Percentiles rank a stretch among this genome's conserved stretches.
phyloP scores from a whole-genome alignment of 2,329 filamentous ascomycete species.

The Pyricularia sp. region DNA sequence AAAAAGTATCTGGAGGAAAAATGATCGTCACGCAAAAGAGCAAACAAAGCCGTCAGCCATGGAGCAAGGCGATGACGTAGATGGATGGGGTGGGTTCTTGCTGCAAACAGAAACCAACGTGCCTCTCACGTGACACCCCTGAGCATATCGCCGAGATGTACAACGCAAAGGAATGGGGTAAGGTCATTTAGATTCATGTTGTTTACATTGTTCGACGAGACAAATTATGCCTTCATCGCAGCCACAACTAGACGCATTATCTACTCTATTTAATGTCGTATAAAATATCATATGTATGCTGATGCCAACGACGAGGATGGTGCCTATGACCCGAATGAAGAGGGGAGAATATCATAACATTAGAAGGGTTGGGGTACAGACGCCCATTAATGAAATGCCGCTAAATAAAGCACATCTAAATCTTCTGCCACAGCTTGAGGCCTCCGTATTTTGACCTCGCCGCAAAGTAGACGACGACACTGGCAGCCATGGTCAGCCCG shows the following conservation, averaged over 20 bases:
- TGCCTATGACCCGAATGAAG: not conserved
- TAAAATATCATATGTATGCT: not conserved
- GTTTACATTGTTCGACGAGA: not conserved
- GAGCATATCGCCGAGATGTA: not conserved
- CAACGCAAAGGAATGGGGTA: not conserved
- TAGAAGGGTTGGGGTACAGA: not conserved
- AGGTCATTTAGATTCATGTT: not conserved
- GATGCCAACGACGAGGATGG: too few species aligned
- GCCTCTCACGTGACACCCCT: constrained; percentile 1
- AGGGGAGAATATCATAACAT: not conserved
- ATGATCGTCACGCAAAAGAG: not conserved
- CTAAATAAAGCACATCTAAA: constrained; percentile 6
- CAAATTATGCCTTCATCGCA: not conserved
- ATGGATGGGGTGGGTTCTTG: not conserved
- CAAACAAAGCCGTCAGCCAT: not conserved
- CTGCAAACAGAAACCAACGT: not conserved
- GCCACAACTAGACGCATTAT: not conserved
- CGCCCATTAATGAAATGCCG: not conserved
- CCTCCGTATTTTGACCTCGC: constrained; percentile 19
- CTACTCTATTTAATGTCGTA: not conserved
- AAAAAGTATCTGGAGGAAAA: not conserved
- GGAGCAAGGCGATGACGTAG: constrained; percentile 2
- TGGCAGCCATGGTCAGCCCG: constrained; percentile 30
- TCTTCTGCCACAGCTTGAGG: constrained; percentile 11
- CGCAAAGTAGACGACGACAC: constrained; percentile 15